Evolutionary conservation across 2,329 filamentous ascomycete species (phyloP), one percentile per base, ranked within the genome.

Genomic region (Epicoccum nigrum): DNA sequence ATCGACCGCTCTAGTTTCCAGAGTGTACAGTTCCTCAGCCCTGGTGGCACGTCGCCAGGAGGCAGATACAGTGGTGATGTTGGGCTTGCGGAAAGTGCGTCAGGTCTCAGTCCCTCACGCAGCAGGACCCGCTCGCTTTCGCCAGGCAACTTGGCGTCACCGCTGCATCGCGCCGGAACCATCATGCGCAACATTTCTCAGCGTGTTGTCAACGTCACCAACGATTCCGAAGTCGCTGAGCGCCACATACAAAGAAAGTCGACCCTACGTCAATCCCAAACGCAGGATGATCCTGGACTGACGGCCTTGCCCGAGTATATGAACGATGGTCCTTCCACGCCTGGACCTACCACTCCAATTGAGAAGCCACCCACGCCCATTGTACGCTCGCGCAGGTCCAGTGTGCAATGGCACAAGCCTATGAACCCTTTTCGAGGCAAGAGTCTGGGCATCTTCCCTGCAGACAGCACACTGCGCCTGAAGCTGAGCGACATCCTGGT

Each of bases 121-220:
- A 66, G 83, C 75, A 60, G 79, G 83, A 73, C 75, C 49, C 70
- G 77, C 37, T 80, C 78, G 7, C 67, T 79, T 15, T 80, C 79
- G 35, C 75, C 78, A 11, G 71, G 73, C 30, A 68, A 70, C 15
- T 68, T 72, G 13, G 75, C 75, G 30, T 80, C 78, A 31, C 76
- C 79, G 17, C 68, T 83, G 38, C 71, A 74, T 37, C 71, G 80
- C 48, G 80, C 79, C 31, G 75, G 77, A 19, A 80, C 77, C 53
- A 77, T 83, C 66, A 68, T 82, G 67, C 73, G 79, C 58, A 86
- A 85, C 60, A 96, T 99, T 86, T 97, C 95, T 25, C 92, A 97
- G 76, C 90, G 94, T 78, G 92, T 99, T 48, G 94, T 99, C 67
- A 97, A 97, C 68, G 84, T 99, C 64, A 96, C 92, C 74, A 96